These are phyloP conservation scores for Chamaecrista fasciculata DNA, from an alignment of 306 rosid species.

Conservation along the genomic window DNA sequence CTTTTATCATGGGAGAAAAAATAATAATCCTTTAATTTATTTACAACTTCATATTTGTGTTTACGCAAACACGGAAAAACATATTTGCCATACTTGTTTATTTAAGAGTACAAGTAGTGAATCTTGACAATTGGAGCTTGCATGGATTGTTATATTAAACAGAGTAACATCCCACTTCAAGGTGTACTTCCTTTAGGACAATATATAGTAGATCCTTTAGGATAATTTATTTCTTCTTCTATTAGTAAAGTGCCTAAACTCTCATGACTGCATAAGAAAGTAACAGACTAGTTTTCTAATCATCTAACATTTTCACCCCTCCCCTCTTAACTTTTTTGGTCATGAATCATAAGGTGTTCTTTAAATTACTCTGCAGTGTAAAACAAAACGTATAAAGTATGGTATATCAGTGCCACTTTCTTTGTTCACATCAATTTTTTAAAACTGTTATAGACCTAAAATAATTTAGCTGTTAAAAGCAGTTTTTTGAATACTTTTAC, in stretches of 20 bases:
- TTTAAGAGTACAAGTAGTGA: background rate
- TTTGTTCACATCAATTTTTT: too few relatives aligned
- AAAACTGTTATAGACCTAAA: too few relatives aligned
- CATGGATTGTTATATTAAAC: background rate
- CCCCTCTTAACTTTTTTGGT: too few relatives aligned
- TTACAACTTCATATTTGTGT: background rate
- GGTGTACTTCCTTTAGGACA: background rate
- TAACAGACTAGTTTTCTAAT: too few relatives aligned
- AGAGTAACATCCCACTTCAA: background rate
- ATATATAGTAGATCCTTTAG: background rate
- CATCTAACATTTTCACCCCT: too few relatives aligned
- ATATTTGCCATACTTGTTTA: background rate
- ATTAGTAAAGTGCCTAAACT: background rate
- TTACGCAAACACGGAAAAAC: too few relatives aligned
- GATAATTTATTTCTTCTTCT: background rate
- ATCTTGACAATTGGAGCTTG: background rate
- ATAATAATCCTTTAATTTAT: background rate
- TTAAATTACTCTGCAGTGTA: too few relatives aligned
- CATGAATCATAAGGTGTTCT: too few relatives aligned
- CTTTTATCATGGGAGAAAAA: background rate
- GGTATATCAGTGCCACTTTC: too few relatives aligned
- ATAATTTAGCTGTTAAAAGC: too few relatives aligned
- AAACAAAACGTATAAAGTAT: too few relatives aligned
- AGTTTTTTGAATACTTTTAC: too few relatives aligned
- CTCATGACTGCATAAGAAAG: background rate